Base-by-base conservation (phyloP, 495 filamentous ascomycete species). In the Saxophila tyrrhenica region DNA sequence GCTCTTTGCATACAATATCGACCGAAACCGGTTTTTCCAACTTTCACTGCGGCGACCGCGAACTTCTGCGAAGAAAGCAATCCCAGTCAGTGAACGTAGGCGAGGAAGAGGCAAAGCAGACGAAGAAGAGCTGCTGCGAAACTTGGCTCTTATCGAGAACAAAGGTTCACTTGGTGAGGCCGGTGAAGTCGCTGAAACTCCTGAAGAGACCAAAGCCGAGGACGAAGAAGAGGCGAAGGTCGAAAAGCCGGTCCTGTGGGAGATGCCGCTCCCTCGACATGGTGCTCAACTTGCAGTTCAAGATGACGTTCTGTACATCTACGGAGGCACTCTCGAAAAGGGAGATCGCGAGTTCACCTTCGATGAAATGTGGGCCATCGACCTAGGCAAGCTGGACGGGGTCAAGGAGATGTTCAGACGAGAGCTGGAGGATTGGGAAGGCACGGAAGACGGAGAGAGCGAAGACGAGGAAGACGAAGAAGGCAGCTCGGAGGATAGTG, bases 281-380 rank as follows among this genome's bases (percentile, higher is more conserved):
- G 95, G 96, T 58, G 84, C 86, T 2, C 85, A 89, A 57, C 70
- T 98, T 39, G 79, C 92, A 0, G 87, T 97, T 9, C 89, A 95
- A 69, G 87, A 88, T 51, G 92, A 98, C 69, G 78, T 85, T 15
- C 73, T 97, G 0, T 98, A 92, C 64, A 85, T 95, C 22, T 95
- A 91, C 62, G 89, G 92, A 19, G 92, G 92, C 15, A 98, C 89
- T 0, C 95, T 86, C 61, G 92, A 98, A 64, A 89, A 91, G 68
- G 90, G 86, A 20, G 92, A 97, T 63, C 78, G 85, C 17, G 92
- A 98, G 66, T 95, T 85, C 62, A 95, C 86, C 1, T 94, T 94
- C 69, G 89, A 95, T 65, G 91, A 97, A 62, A 74, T 96, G 75
- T 91, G 87, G 65, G 84, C 87, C 10, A 82, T 97, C 59, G 88